A percentile compares a stretch with the other conserved stretches of the same genome.
Conservation (phyloP, 768 basidiomycete species). For the Sporobolomyces roseus region DNA sequence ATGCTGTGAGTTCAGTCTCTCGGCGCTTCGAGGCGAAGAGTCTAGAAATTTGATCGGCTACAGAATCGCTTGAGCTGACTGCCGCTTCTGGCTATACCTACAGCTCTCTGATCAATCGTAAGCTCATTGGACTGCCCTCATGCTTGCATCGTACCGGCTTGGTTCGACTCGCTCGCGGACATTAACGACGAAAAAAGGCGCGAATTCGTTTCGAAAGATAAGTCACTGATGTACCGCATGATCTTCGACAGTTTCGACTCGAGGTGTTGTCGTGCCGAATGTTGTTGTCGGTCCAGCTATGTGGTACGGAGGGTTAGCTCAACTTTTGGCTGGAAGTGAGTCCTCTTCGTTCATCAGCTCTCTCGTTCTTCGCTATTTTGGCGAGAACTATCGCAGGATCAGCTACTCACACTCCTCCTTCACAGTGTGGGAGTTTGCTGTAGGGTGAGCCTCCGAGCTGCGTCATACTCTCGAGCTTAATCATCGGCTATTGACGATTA, state of each 20-base stretch:
- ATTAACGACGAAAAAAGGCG: too few species aligned
- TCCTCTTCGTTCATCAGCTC: too few species aligned
- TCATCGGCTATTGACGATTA: neutral
- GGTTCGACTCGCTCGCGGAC: too few species aligned
- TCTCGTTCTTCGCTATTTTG: too few species aligned
- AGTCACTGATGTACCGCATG: neutral
- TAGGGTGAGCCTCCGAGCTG: neutral
- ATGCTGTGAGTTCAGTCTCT: neutral
- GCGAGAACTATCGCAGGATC: too few species aligned
- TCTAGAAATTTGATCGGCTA: neutral
- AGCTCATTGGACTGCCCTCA: neutral
- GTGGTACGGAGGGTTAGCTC: neutral
- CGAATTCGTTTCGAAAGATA: too few species aligned
- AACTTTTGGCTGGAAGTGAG: constrained; percentile 4
- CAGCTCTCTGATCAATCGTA: constrained; percentile 9
- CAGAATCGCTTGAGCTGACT: neutral
- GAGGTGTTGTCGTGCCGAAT: constrained; percentile 27
- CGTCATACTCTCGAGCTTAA: too few species aligned
- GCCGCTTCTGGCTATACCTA: neutral
- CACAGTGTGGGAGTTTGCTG: constrained; percentile 9
- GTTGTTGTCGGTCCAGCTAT: constrained; percentile 12
- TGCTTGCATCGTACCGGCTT: neutral
- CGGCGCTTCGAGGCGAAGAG: neutral
- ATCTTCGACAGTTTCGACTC: neutral
- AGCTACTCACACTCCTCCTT: neutral